Percentiles rank a stretch among this genome's conserved stretches.
Conservation (phyloP, 176 grass and related monocot genomes). For the Carex myosuroides region DNA sequence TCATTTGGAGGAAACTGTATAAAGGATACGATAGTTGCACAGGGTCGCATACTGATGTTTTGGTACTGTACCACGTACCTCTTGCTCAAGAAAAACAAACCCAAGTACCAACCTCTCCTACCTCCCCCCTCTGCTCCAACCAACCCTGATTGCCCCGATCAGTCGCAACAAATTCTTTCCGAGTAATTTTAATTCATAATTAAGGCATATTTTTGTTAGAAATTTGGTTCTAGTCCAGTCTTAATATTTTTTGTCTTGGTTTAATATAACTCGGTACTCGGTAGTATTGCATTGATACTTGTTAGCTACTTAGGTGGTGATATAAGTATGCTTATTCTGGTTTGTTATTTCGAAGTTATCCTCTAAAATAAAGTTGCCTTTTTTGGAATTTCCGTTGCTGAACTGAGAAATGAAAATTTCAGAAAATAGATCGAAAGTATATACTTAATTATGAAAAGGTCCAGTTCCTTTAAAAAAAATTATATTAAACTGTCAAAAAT, state of each 20-base stretch:
- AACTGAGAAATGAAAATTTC: background rate
- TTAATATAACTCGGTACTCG: background rate
- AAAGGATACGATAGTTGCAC: slow-evolving; percentile 46
- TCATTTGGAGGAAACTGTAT: slow-evolving; percentile 66
- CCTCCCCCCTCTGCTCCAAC: slow-evolving; percentile 26
- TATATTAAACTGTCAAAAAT: background rate
- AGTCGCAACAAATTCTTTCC: background rate
- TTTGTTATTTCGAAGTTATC: background rate
- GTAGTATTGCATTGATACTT: background rate
- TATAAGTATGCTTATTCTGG: background rate
- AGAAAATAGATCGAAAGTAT: background rate
- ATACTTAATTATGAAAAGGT: background rate
- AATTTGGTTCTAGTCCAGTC: background rate
- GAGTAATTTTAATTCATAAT: background rate
- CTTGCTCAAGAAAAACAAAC: slow-evolving; percentile 80
- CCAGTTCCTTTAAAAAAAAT: background rate
- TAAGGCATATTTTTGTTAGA: background rate
- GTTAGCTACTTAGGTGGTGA: background rate
- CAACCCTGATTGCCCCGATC: background rate
- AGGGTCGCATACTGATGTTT: slow-evolving; percentile 86
- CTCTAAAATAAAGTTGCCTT: background rate
- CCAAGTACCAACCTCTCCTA: slow-evolving; percentile 75
- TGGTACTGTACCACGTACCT: slow-evolving; percentile 91
- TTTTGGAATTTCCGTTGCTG: background rate
- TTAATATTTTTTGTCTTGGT: background rate